Evolutionary conservation across 1,139 yeast species (phyloP).

Genomic region (Kodamaea sp.): DNA sequence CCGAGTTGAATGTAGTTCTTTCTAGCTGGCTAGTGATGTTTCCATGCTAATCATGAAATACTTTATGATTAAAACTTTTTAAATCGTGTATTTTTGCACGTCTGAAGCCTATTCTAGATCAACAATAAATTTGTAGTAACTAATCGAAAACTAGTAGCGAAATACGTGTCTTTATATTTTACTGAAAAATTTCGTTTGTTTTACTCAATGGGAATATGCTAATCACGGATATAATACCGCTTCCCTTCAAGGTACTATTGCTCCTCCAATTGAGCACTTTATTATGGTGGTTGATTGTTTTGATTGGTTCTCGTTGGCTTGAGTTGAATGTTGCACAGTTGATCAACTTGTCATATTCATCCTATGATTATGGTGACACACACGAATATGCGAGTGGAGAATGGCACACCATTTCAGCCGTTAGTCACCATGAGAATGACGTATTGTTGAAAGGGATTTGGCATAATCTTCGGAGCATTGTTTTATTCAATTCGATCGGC

Average conservation of each 20-base stretch:
- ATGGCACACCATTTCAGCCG: constrained; percentile 28
- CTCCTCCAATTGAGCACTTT: constrained; percentile 31
- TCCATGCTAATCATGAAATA: constrained; percentile 52
- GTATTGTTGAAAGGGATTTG: constrained; percentile 34
- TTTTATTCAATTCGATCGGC: constrained; percentile 21
- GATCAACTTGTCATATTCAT: constrained; percentile 36
- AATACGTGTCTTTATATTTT: too few relatives aligned
- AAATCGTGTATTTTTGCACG: constrained; percentile 30
- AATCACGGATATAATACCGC: constrained; percentile 23
- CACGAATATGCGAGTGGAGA: constrained; percentile 27
- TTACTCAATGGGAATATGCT: constrained; percentile 8
- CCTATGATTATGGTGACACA: constrained; percentile 31
- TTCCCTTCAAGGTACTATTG: constrained; percentile 36
- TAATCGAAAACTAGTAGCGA: too few relatives aligned
- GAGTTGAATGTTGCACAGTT: constrained; percentile 35
- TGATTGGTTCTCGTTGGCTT: constrained; percentile 22
- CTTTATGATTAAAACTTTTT: constrained; percentile 38
- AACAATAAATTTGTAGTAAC: too few relatives aligned
- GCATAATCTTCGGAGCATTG: constrained; percentile 21
- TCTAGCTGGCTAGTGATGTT: constrained; percentile 40
- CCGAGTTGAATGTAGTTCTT: not conserved
- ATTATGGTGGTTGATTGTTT: constrained; percentile 35
- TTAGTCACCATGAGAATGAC: constrained; percentile 32
- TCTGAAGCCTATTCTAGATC: constrained; percentile 25
- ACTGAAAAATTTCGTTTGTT: too few relatives aligned